phyloP scores from a whole-genome alignment of 345 rosid species.

The Trapa incisa region DNA sequence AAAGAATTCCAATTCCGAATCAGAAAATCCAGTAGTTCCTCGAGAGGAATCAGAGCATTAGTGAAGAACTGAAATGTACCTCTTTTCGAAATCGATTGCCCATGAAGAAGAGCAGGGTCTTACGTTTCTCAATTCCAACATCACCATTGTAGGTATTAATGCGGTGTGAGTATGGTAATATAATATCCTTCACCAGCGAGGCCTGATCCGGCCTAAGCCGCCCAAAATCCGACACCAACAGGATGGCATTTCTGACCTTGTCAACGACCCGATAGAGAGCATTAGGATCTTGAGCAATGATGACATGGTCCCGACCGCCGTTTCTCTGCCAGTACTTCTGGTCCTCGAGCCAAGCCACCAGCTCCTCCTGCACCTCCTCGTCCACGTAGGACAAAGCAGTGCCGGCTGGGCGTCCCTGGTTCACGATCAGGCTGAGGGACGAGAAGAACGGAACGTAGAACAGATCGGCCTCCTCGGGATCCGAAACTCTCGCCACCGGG shows the following conservation, averaged over 20 bases:
- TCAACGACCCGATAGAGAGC: conserved; percentile 59
- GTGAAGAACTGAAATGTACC: conserved; percentile 17
- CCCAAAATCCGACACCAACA: conserved; percentile 77
- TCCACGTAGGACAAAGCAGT: conserved; percentile 53
- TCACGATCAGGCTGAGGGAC: conserved; percentile 68
- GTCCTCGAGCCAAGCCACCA: conserved; percentile 70
- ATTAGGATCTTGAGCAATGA: conserved; percentile 85
- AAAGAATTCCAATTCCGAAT: too few relatives aligned
- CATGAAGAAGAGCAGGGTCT: conserved; percentile 86
- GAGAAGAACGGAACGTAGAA: conserved; percentile 85
- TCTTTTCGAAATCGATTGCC: conserved; percentile 93
- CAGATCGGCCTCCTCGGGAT: conserved; percentile 77
- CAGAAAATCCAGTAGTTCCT: too few relatives aligned
- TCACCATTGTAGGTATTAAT: conserved; percentile 60
- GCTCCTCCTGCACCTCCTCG: conserved; percentile 67
- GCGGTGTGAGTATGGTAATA: conserved; percentile 80
- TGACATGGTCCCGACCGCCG: conserved; percentile 65
- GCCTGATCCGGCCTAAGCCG: conserved; percentile 76
- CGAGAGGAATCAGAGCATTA: background rate
- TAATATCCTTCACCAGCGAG: conserved; percentile 83
- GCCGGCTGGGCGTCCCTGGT: conserved; percentile 29
- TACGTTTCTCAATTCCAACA: conserved; percentile 43
- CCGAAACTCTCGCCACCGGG: conserved; percentile 41
- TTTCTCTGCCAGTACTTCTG: conserved; percentile 81
- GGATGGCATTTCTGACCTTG: conserved; percentile 47